Percentiles rank a stretch among this genome's conserved stretches.
These are phyloP conservation scores for Bidens hawaiensis DNA, from an alignment of 140 eudicot species.

Conservation along the genomic window DNA sequence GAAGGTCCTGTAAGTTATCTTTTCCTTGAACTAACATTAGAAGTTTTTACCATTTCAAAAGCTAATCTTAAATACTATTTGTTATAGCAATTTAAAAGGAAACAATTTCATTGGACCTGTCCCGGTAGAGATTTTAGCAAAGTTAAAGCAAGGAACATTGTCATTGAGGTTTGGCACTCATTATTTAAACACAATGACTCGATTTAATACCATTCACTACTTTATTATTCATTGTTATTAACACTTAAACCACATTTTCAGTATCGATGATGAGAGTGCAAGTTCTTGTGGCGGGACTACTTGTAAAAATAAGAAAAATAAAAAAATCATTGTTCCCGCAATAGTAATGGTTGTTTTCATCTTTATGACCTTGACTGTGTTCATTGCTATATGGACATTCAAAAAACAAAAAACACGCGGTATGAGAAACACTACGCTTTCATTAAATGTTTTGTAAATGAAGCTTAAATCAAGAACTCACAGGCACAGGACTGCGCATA, in stretches of 20 bases:
- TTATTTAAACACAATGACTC: not conserved
- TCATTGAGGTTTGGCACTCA: slow-evolving; percentile 28
- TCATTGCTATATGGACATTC: slow-evolving; percentile 13
- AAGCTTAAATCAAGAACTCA: not conserved
- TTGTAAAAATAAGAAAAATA: slow-evolving; percentile 35
- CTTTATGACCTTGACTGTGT: slow-evolving; percentile 23
- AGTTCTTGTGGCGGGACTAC: slow-evolving; percentile 14
- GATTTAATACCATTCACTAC: not conserved
- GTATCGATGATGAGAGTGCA: slow-evolving; percentile 20
- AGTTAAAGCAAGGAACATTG: slow-evolving; percentile 32
- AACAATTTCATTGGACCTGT: slow-evolving; percentile 41
- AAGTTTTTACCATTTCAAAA: not conserved
- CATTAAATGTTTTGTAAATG: not conserved
- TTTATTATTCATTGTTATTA: not conserved
- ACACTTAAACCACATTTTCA: slow-evolving; percentile 9
- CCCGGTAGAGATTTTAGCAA: slow-evolving; percentile 34
- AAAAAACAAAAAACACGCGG: slow-evolving; percentile 30
- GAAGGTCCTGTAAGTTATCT: slow-evolving; percentile 48
- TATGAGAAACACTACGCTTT: slow-evolving; percentile 13
- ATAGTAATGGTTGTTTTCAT: slow-evolving; percentile 24
- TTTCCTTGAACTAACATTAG: slow-evolving; percentile 4
- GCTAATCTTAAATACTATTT: not conserved
- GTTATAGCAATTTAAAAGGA: slow-evolving; percentile 39
- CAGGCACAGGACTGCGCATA: slow-evolving; percentile 4
- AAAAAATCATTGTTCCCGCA: slow-evolving; percentile 24